These are phyloP conservation scores for Dioscorea cayenensis DNA, from an alignment of 116 monocot species.

Conservation along the genomic window DNA sequence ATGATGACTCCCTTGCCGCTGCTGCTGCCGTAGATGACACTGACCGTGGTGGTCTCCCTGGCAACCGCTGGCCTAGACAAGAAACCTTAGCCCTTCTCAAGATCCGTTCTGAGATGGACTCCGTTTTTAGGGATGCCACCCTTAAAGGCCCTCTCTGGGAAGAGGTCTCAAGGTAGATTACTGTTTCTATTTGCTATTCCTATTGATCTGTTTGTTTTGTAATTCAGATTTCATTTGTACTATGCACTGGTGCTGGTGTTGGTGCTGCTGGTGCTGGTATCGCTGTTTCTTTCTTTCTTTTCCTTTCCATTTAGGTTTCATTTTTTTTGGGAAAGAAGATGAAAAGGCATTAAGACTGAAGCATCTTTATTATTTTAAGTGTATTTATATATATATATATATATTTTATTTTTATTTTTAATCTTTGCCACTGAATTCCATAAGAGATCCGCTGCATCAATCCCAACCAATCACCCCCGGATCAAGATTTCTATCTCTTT, in stretches of 20 bases:
- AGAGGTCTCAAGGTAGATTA: conserved; percentile 72
- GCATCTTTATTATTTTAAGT: conserved; percentile 2
- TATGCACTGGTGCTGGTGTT: neutral
- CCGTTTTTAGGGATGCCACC: conserved; percentile 77
- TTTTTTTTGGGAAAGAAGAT: conserved; percentile 1
- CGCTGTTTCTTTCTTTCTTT: conserved; percentile 2
- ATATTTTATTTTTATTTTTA: no score
- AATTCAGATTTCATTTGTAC: no score
- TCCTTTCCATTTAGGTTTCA: conserved; percentile 1
- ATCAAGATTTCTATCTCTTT: neutral
- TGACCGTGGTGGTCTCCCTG: conserved; percentile 21
- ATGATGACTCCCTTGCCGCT: conserved; percentile 22
- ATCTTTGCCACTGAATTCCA: conserved; percentile 32
- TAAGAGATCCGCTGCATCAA: conserved; percentile 67
- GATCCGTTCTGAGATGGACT: conserved; percentile 96
- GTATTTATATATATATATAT: no score
- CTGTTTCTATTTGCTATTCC: neutral
- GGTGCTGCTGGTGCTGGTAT: conserved; percentile 6
- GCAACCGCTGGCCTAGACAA: conserved; percentile 78
- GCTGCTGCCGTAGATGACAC: conserved; percentile 35
- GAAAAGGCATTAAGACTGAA: neutral
- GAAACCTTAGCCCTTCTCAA: conserved; percentile 81
- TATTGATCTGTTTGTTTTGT: neutral
- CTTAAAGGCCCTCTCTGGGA: conserved; percentile 95
- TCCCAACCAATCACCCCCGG: conserved; percentile 53